Conservation (phyloP, 2,329 filamentous ascomycete genomes). For the Aspergillus novofumigatus region DNA sequence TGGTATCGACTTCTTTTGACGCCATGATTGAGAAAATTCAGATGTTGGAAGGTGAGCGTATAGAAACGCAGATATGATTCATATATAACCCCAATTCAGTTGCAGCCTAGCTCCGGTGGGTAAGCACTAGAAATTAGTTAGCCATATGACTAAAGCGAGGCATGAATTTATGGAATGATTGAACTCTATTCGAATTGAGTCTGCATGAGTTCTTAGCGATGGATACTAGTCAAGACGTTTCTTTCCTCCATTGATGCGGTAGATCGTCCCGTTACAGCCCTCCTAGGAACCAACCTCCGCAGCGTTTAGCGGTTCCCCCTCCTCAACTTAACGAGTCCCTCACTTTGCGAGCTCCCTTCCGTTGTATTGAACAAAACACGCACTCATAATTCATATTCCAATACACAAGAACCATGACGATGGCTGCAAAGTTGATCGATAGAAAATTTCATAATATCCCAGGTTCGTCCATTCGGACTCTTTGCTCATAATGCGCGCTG, state of each 20-base stretch:
- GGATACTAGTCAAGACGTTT: not conserved
- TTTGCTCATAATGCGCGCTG: not conserved
- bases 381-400: not conserved
- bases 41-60: not conserved
- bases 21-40: conserved; percentile 10
- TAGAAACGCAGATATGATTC: not conserved
- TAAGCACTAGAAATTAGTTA: not conserved
- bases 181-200: not conserved
- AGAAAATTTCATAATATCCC: conserved; percentile 35
- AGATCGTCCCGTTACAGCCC: not conserved
- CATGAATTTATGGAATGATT: not conserved
- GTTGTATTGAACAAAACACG: not conserved
- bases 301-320: not conserved
- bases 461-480: conserved; percentile 20
- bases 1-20: conserved; percentile 3
- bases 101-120: not conserved
- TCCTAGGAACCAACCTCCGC: not conserved
- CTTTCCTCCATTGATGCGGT: not conserved
- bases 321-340: not conserved
- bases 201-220: not conserved
- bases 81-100: not conserved
- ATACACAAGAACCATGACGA: conserved; percentile 11
- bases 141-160: not conserved
- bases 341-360: not conserved
- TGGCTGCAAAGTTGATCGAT: conserved; percentile 38